Percentiles rank a stretch among this genome's conserved stretches.
Conservation (phyloP, 1,139 yeast genomes). For the Saccharomyces pastorianus region DNA sequence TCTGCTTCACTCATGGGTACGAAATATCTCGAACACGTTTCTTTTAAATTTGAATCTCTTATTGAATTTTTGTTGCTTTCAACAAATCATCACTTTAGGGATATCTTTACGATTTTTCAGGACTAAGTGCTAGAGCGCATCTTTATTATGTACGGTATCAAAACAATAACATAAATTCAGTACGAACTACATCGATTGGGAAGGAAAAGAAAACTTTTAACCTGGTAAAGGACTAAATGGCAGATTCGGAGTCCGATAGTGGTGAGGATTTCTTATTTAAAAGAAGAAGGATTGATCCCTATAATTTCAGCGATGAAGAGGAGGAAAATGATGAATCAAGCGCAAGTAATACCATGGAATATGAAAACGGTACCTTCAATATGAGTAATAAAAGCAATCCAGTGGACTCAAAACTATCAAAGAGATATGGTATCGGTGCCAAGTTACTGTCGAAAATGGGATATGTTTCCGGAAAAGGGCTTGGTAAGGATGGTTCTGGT, state of each 20-base stretch:
- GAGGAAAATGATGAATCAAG: constrained; percentile 8
- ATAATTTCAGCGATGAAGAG: constrained; percentile 6
- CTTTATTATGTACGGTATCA: neutral
- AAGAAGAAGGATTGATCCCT: constrained; percentile 8
- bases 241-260: neutral
- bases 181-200: neutral
- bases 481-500: constrained; percentile 67
- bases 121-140: neutral
- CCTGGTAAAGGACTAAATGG: neutral
- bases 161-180: neutral
- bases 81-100: neutral
- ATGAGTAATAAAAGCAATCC: neutral
- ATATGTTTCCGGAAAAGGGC: constrained; percentile 70
- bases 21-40: neutral
- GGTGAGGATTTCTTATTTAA: neutral
- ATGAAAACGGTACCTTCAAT: neutral
- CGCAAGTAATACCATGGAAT: neutral
- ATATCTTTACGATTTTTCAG: neutral
- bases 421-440: constrained; percentile 79
- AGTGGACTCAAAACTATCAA: constrained; percentile 7
- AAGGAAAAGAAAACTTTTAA: neutral
- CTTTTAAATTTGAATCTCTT: no score
- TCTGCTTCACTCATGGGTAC: constrained; percentile 10
- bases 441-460: constrained; percentile 78
- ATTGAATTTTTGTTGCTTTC: neutral